Conservation (phyloP, 768 basidiomycete species). For the Goffeauzyma gilvescens region DNA sequence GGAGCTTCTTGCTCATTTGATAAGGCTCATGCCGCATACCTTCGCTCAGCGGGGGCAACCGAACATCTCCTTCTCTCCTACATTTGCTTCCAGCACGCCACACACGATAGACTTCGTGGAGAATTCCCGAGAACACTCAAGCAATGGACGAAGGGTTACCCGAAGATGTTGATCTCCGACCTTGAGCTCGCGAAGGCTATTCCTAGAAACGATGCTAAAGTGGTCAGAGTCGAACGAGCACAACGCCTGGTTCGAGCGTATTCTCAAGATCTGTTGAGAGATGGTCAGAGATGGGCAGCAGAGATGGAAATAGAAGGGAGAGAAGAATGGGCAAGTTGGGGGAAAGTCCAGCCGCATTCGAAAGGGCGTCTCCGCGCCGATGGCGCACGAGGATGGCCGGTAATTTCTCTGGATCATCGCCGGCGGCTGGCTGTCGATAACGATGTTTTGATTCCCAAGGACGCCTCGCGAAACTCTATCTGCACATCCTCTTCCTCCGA, state of each 20-base stretch:
- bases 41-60: slow-evolving; percentile 64
- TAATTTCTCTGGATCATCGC: too few species aligned
- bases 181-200: slow-evolving; percentile 38
- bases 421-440: too few species aligned
- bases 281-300: slow-evolving; percentile 26
- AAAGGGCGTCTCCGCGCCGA: too few species aligned
- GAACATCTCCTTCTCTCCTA: slow-evolving; percentile 85
- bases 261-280: slow-evolving; percentile 62
- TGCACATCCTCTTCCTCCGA: too few species aligned
- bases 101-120: slow-evolving; percentile 14
- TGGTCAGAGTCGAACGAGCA: slow-evolving; percentile 57
- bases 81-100: slow-evolving; percentile 58
- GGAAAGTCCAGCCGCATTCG: slow-evolving; percentile 15
- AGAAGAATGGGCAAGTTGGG: slow-evolving; percentile 21
- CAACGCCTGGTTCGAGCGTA: slow-evolving; percentile 72
- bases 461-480: too few species aligned
- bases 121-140: slow-evolving; percentile 55
- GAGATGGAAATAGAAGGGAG: slow-evolving; percentile 11
- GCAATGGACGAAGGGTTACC: slow-evolving; percentile 81
- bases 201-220: slow-evolving; percentile 55
- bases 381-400: too few species aligned
- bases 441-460: too few species aligned
- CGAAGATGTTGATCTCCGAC: slow-evolving; percentile 48
- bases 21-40: slow-evolving; percentile 46
- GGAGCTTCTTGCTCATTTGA: slow-evolving; percentile 34